Conservation (phyloP, 164 flowering plant species). For the Aristolochia contorta region DNA sequence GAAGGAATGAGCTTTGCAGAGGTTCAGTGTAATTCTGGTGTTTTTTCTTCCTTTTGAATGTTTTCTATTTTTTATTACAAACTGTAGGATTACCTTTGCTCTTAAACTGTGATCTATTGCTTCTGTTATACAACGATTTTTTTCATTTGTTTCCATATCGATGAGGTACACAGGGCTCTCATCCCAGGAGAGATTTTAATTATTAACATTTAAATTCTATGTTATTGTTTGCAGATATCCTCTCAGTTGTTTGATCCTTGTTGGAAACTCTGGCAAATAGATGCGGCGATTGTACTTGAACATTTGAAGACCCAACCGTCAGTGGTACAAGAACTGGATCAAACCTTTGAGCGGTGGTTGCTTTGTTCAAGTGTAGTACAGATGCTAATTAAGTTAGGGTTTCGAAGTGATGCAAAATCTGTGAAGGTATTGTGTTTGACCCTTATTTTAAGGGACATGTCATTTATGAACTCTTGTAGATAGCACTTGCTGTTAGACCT, state of each 20-base stretch:
- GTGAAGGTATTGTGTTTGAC: conserved; percentile 50
- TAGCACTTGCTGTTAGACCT: background rate
- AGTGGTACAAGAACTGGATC: conserved; percentile 48
- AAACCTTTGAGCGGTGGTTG: conserved; percentile 86
- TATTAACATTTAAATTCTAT: background rate
- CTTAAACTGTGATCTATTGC: background rate
- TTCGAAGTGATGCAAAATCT: conserved; percentile 67
- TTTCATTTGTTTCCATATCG: too few species aligned
- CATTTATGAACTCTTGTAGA: too few species aligned
- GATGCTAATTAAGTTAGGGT: conserved; percentile 68
- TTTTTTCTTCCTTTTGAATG: too few species aligned
- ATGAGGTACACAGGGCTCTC: too few species aligned
- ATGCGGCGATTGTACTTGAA: conserved; percentile 57
- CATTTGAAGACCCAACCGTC: too few species aligned
- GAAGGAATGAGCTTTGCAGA: conserved; percentile 76
- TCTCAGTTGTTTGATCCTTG: conserved; percentile 71
- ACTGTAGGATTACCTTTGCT: too few species aligned
- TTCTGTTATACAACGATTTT: too few species aligned
- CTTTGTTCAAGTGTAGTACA: conserved; percentile 73
- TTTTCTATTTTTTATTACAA: too few species aligned
- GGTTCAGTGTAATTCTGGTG: conserved; percentile 25
- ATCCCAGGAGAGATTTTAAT: too few species aligned
- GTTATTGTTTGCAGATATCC: conserved; percentile 58
- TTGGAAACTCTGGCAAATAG: conserved; percentile 94
- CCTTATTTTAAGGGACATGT: background rate